Base-by-base conservation (phyloP, 78 protist species). In the Diacronema lutheri region DNA sequence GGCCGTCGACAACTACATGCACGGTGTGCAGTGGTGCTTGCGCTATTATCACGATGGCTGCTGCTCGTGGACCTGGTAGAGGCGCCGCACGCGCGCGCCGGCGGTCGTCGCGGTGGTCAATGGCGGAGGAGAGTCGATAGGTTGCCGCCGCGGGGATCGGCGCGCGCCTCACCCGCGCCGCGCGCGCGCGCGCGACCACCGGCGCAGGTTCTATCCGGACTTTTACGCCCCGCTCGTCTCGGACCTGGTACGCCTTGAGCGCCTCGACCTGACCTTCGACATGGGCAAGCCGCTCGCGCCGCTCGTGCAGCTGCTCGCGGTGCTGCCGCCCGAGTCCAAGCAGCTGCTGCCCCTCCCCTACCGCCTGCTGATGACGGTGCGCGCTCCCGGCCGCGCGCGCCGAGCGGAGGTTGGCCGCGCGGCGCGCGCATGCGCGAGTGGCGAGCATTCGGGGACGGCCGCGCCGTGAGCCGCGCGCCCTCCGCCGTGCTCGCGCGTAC, bases 211-310 rank as follows among this genome's bases (percentile, higher is more conserved):
- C 69, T 87, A 61, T 41, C 90, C 90, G 35, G 77, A 87, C 68
- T 82, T 74, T 40, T 87, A 87, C 74, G 81, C 90, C 14, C 90
- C 90, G n/a, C 44, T 87, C 38, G 64, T 50, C 41, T 81, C 73
- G 44, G 90, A 87, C 60, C 25, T 82, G 33, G 20, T 12, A 11
- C 12, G 33, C 21, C 76, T 69, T 11, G 19, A 10, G 26, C 4
- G 4, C 40, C 37, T 23, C 55, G n/a, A 35, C 25, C 1, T 69
- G 29, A 1, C 10, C 31, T 31, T 74, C 31, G 35, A 3, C 31
- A 5, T 41, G 37, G 72, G 81, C 58, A 25, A 65, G 50, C 83
- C 87, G 25, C 26, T 74, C 71, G 1, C 46, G 37, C 87, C 87
- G 20, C 57, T 84, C 71, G 61, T 10, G 38, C 87, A 84, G 65